Conservation (phyloP, 192 early-diverging fungal genomes). For the Kappamyces sp. region DNA sequence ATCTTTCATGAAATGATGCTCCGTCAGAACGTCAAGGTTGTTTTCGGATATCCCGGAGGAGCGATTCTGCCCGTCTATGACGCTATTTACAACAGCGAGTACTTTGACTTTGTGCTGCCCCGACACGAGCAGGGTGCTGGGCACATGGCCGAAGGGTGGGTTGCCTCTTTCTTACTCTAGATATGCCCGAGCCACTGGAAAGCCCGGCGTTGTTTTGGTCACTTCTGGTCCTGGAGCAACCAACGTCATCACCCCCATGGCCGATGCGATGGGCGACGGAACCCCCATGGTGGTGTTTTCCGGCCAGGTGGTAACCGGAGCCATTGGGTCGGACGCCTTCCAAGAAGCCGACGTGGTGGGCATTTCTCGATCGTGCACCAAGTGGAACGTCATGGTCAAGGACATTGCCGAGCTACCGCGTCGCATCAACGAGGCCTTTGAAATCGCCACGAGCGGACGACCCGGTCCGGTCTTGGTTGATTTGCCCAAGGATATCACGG, state of each 20-base stretch:
- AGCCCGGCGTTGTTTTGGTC: conserved; percentile 73
- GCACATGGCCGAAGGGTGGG: conserved; percentile 98
- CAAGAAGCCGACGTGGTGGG: conserved; percentile 98
- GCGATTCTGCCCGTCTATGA: conserved; percentile 98
- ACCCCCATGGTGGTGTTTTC: conserved; percentile 92
- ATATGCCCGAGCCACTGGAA: conserved; percentile 45
- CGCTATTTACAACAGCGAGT: conserved; percentile 90
- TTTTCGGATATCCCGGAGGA: conserved; percentile 98
- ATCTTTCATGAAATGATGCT: conserved; percentile 99
- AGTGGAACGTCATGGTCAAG: conserved; percentile 99
- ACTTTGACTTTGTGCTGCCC: conserved; percentile 96
- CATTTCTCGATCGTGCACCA: conserved; percentile 93
- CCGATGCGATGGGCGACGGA: conserved; percentile 93
- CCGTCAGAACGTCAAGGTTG: conserved; percentile 81
- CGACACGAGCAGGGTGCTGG: conserved; percentile 98
- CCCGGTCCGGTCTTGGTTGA: conserved; percentile 97
- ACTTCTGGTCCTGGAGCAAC: conserved; percentile 96
- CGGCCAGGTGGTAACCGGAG: conserved; percentile 87
- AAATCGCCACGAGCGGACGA: conserved; percentile 90
- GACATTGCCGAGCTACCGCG: conserved; percentile 92
- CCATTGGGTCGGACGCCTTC: conserved; percentile 94
- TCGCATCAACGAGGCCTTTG: conserved; percentile 97
- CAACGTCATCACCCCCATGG: conserved; percentile 95
- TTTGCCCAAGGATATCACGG: conserved; percentile 97
- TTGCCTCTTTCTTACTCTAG: conserved; percentile 43